Conservation (phyloP, 2,329 filamentous ascomycete genomes). For the Chaetomiaceae sp. region DNA sequence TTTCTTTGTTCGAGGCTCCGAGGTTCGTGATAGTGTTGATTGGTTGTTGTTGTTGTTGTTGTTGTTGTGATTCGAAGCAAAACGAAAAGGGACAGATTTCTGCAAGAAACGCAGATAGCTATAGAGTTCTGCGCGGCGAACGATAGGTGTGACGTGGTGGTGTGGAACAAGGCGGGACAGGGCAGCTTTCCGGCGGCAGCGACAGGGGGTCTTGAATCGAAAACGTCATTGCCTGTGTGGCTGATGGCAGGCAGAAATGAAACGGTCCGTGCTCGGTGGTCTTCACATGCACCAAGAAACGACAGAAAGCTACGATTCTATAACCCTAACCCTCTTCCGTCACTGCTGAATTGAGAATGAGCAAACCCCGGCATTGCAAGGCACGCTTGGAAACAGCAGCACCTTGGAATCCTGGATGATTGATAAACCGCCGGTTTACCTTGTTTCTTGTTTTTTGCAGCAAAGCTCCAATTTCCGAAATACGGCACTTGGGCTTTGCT, state of each 20-base stretch:
- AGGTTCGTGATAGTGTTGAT: not conserved
- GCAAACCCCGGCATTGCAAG: no score
- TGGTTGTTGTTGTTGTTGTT: constrained; percentile 1
- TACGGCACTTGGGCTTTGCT: no score
- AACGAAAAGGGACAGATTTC: constrained; percentile 6
- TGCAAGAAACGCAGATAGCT: not conserved
- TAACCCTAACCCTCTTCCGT: constrained; percentile 9
- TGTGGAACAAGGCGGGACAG: constrained; percentile 15
- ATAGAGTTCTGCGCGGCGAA: not conserved
- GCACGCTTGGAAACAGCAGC: no score
- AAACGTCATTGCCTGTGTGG: constrained; percentile 28
- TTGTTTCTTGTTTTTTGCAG: no score
- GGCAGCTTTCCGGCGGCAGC: constrained; percentile 3
- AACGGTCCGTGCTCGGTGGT: constrained; percentile 10
- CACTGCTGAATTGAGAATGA: no score
- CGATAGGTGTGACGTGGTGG: constrained; percentile 27
- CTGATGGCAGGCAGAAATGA: constrained; percentile 15
- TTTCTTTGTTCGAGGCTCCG: not conserved
- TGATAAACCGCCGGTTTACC: no score
- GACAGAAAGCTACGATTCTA: no score
- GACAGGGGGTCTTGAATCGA: constrained; percentile 16
- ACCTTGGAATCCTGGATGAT: no score
- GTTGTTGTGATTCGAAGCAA: not conserved
- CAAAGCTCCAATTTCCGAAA: not conserved
- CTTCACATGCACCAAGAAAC: not conserved